Conservation (phyloP, 345 rosid genomes). For the Dipteronia dyeriana region DNA sequence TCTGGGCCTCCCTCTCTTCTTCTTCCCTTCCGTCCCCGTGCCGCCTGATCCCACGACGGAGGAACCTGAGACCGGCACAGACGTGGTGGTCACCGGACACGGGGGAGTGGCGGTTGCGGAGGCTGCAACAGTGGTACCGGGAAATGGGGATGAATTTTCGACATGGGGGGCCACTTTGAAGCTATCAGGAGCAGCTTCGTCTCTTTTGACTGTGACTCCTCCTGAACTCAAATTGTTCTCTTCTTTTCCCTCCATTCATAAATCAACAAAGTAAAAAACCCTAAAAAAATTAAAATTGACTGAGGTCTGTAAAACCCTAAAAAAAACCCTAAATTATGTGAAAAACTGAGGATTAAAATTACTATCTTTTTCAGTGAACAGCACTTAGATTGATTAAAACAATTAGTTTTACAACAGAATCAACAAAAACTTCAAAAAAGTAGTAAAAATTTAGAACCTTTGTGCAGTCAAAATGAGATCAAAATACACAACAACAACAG, state of each 20-base stretch:
- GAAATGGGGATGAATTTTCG: slow-evolving; percentile 45
- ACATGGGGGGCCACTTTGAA: slow-evolving; percentile 50
- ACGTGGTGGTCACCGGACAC: slow-evolving; percentile 9
- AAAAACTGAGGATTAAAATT: slow-evolving; percentile 30
- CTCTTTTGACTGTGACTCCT: slow-evolving; percentile 44
- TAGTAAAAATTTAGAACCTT: slow-evolving; percentile 5
- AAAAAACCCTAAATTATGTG: slow-evolving; percentile 26
- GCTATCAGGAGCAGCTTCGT: slow-evolving; percentile 58
- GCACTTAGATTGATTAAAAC: not conserved
- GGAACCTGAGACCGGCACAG: slow-evolving; percentile 11
- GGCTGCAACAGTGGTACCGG: slow-evolving; percentile 30
- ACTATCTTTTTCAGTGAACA: slow-evolving; percentile 25
- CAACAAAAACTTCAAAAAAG: not conserved
- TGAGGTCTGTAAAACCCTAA: slow-evolving; percentile 35
- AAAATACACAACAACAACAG: slow-evolving; percentile 22
- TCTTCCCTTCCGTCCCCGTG: slow-evolving; percentile 48
- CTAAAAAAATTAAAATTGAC: slow-evolving; percentile 17
- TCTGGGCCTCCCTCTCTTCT: slow-evolving; percentile 92
- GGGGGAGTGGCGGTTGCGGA: slow-evolving; percentile 14
- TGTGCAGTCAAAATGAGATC: slow-evolving; percentile 24
- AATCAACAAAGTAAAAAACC: slow-evolving; percentile 28
- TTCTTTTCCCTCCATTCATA: slow-evolving; percentile 69
- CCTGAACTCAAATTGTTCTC: slow-evolving; percentile 42
- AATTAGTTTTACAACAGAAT: slow-evolving; percentile 12
- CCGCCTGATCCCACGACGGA: too few species aligned